A percentile compares a stretch with the other conserved stretches of the same genome.
Conservation (phyloP, 2,329 filamentous ascomycete genomes). For the Polytolypa hystricis region DNA sequence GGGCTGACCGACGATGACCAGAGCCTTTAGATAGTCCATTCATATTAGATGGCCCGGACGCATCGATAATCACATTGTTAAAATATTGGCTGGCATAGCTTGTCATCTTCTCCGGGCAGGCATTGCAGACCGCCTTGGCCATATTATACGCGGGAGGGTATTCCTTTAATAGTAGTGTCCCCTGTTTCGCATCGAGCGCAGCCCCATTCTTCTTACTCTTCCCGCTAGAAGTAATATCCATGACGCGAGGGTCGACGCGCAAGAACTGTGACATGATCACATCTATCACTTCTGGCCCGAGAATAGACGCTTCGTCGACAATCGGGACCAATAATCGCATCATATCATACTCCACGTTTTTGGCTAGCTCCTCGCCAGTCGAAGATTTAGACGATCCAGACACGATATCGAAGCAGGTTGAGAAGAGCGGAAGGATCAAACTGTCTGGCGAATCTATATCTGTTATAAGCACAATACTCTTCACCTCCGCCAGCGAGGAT, state of each 20-base stretch:
- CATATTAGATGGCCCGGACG: conserved; percentile 50
- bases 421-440: conserved; percentile 72
- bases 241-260: conserved; percentile 60
- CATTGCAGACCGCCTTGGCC: conserved; percentile 87
- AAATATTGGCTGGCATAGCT: conserved; percentile 93
- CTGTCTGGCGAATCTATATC: conserved; percentile 75
- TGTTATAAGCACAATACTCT: conserved; percentile 84
- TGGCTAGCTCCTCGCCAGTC: conserved; percentile 71
- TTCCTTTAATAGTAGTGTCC: conserved; percentile 72
- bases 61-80: conserved; percentile 88
- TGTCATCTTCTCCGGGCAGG: conserved; percentile 85
- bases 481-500: conserved; percentile 77
- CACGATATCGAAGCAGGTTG: conserved; percentile 82
- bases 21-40: conserved; percentile 38
- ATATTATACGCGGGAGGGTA: conserved; percentile 91
- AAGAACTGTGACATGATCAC: conserved; percentile 93
- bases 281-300: conserved; percentile 77
- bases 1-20: conserved; percentile 35
- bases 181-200: conserved; percentile 61
- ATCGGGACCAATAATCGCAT: conserved; percentile 72
- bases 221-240: conserved; percentile 34
- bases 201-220: conserved; percentile 47
- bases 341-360: conserved; percentile 90
- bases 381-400: conserved; percentile 64
- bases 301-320: conserved; percentile 69